Evolutionary conservation across 495 filamentous ascomycete species (phyloP).

Genomic region (Penicillium canariense): DNA sequence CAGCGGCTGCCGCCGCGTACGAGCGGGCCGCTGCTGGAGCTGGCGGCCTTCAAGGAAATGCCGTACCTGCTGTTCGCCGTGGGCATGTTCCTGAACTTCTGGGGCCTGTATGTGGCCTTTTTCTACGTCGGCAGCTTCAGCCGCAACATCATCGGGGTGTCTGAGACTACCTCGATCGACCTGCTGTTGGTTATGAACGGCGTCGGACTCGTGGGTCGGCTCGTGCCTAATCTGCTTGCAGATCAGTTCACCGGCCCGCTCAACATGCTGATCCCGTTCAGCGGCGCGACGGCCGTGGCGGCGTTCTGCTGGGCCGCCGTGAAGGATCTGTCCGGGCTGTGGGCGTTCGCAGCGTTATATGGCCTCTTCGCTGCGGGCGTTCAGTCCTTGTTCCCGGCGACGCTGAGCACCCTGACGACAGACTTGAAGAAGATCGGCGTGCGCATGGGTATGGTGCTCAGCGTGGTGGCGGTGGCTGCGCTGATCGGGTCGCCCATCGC

Average conservation of each 20-base stretch:
- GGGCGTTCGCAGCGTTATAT: conserved; percentile 61
- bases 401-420: conserved; percentile 58
- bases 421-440: conserved; percentile 68
- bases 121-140: conserved; percentile 70
- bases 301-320: conserved; percentile 65
- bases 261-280: conserved; percentile 58
- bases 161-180: conserved; percentile 55
- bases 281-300: conserved; percentile 49
- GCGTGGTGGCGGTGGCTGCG: conserved; percentile 67
- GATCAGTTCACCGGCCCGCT: conserved; percentile 63
- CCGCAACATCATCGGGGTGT: conserved; percentile 55
- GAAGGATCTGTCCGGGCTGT: conserved; percentile 45
- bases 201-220: conserved; percentile 59
- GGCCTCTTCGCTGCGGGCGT: conserved; percentile 63
- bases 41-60: conserved; percentile 61
- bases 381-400: conserved; percentile 63
- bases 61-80: conserved; percentile 65
- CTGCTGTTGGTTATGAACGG: conserved; percentile 74
- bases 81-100: conserved; percentile 65
- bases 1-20: conserved; percentile 64
- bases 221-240: conserved; percentile 62
- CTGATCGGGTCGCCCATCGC: conserved; percentile 75
- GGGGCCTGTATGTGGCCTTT: conserved; percentile 70
- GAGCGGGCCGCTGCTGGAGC: conserved; percentile 64
- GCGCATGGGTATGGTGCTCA: conserved; percentile 78